phyloP scores from a whole-genome alignment of 2,329 filamentous ascomycete species.

The Beauveria brongniartii region DNA sequence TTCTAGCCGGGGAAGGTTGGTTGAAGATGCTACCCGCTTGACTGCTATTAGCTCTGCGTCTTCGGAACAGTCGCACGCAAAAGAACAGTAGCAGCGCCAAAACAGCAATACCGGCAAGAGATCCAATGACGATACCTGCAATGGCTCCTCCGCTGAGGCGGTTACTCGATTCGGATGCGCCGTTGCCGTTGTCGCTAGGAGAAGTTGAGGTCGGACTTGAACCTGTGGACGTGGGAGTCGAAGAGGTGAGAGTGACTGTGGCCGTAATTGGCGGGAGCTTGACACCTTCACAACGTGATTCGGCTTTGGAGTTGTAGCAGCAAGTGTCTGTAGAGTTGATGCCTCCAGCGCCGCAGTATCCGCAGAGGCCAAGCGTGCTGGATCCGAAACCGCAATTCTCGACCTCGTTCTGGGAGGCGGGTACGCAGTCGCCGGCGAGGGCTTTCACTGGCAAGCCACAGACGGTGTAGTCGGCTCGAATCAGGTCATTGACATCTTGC shows the following conservation, averaged over 20 bases:
- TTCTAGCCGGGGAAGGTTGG: conserved; percentile 69
- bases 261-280: conserved; percentile 67
- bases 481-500: conserved; percentile 61
- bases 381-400: conserved; percentile 77
- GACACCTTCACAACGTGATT: conserved; percentile 66
- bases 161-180: conserved; percentile 13
- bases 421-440: conserved; percentile 66
- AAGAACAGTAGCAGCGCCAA: conserved; percentile 63
- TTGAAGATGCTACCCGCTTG: conserved; percentile 75
- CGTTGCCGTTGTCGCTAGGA: conserved; percentile 19
- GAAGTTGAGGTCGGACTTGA: conserved; percentile 33
- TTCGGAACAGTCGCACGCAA: conserved; percentile 45
- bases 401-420: conserved; percentile 71
- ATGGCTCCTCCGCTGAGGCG: conserved; percentile 74
- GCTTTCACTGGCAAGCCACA: conserved; percentile 78
- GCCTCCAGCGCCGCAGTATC: conserved; percentile 75
- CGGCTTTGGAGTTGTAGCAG: conserved; percentile 75
- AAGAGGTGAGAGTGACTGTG: conserved; percentile 51
- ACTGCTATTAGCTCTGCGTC: conserved; percentile 41
- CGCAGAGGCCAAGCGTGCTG: conserved; percentile 69
- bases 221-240: conserved; percentile 22
- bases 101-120: conserved; percentile 61
- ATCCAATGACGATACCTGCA: conserved; percentile 82
- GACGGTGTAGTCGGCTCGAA: conserved; percentile 85
- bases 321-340: conserved; percentile 92